A percentile compares a stretch with the other conserved stretches of the same genome.
These are phyloP conservation scores for Uronychia binucleata DNA, from an alignment of 73 alveolate genomes.

Conservation along the genomic window DNA sequence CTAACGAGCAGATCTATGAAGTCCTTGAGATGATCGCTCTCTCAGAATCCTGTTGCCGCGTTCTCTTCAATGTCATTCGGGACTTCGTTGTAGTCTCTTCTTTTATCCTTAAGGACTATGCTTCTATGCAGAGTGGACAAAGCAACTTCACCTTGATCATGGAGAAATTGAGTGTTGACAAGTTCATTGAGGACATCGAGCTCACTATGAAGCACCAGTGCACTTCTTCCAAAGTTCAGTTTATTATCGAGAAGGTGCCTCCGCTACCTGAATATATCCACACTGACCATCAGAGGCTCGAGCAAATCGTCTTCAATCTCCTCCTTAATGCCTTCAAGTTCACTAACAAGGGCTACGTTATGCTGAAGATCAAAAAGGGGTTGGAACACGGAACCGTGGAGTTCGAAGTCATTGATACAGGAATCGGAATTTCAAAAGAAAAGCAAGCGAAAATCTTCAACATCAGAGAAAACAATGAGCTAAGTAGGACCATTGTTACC, in stretches of 20 bases:
- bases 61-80: not conserved
- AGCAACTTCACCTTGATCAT: not conserved
- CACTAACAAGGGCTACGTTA: not conserved
- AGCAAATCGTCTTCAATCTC: not conserved
- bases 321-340: not conserved
- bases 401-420: constrained; percentile 6
- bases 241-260: not conserved
- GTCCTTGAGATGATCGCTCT: not conserved
- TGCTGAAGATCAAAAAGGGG: too few relatives aligned
- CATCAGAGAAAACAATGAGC: not conserved
- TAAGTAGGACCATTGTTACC: not conserved
- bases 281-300: not conserved
- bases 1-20: not conserved
- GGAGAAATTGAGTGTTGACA: not conserved
- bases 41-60: not conserved
- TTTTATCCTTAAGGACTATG: not conserved
- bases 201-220: not conserved
- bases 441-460: not conserved
- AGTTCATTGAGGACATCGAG: not conserved
- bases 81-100: not conserved
- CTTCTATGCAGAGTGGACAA: not conserved
- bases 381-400: not conserved
- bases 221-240: not conserved
- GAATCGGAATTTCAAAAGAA: not conserved
- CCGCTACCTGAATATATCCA: not conserved